These are phyloP conservation scores for Thyridium curvatum DNA, from an alignment of 2,329 filamentous ascomycete species.

Conservation along the genomic window DNA sequence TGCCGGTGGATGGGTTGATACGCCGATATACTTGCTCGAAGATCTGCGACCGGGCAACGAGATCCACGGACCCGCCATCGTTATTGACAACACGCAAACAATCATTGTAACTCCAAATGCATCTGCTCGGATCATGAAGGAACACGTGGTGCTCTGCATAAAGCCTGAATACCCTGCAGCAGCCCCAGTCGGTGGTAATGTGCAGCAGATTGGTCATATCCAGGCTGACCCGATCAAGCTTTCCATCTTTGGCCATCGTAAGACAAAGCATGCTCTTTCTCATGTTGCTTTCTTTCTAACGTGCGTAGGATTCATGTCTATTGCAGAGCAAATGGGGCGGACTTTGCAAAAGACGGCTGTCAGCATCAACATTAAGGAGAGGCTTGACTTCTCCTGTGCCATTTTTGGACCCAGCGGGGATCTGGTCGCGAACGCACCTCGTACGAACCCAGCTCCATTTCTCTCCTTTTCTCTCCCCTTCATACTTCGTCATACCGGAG, in stretches of 20 bases:
- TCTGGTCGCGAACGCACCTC: conserved; percentile 63
- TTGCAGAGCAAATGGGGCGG: conserved; percentile 66
- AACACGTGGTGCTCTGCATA: conserved; percentile 66
- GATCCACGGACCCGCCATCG: conserved; percentile 58
- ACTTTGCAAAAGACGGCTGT: conserved; percentile 66
- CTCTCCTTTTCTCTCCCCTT: no score
- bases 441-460: no score
- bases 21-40: conserved; percentile 61
- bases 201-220: not conserved
- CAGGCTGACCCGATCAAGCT: conserved; percentile 63
- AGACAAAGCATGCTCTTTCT: no score
- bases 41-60: conserved; percentile 54
- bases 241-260: conserved; percentile 61
- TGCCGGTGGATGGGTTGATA: conserved; percentile 30
- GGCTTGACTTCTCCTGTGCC: conserved; percentile 67
- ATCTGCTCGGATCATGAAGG: conserved; percentile 57
- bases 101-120: conserved; percentile 63
- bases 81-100: conserved; percentile 63
- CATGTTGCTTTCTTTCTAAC: no score
- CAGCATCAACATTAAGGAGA: conserved; percentile 65
- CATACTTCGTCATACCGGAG: no score
- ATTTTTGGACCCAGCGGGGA: conserved; percentile 63
- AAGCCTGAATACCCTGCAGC: conserved; percentile 20
- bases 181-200: no score
- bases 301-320: conserved; percentile 58